Percentiles rank a stretch among this genome's conserved stretches.
Conservation (phyloP, 2,329 filamentous ascomycete genomes). For the Pseudogymnoascus sp. region DNA sequence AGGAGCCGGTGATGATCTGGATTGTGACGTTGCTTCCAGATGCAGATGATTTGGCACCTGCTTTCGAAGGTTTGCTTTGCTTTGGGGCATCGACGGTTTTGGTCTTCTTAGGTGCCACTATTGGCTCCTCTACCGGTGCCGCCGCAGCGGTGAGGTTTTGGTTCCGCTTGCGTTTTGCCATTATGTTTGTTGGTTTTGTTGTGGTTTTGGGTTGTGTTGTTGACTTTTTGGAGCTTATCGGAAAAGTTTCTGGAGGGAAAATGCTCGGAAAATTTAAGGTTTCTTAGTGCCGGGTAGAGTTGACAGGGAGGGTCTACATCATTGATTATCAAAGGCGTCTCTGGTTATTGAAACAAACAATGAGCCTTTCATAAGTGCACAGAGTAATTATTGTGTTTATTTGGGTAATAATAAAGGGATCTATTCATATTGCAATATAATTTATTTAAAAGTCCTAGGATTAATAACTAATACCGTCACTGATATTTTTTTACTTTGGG, state of each 20-base stretch:
- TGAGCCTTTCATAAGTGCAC: not conserved
- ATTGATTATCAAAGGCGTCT: not conserved
- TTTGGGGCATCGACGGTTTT: not conserved
- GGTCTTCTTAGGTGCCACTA: constrained; percentile 10
- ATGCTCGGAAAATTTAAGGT: constrained; percentile 9
- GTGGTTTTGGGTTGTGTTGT: constrained; percentile 8
- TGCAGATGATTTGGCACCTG: constrained; percentile 17
- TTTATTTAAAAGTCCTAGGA: not conserved
- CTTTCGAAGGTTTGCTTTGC: not conserved
- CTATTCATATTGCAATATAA: not conserved
- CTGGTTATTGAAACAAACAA: not conserved
- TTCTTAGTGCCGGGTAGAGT: constrained; percentile 12
- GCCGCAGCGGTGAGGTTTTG: constrained; percentile 5
- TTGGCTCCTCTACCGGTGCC: not conserved
- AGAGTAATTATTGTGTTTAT: not conserved
- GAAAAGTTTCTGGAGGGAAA: constrained; percentile 12
- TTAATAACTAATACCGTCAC: not conserved
- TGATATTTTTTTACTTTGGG: not conserved
- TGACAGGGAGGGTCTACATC: constrained; percentile 2
- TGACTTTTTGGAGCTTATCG: not conserved
- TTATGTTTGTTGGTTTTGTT: not conserved
- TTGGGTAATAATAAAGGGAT: too few relatives aligned
- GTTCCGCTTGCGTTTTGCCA: constrained; percentile 11
- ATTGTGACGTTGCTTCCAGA: constrained; percentile 26
- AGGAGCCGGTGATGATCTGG: too few relatives aligned